Base-by-base conservation (phyloP, 371 early-diverging fungal species). In the Rhizopus arrhizus region DNA sequence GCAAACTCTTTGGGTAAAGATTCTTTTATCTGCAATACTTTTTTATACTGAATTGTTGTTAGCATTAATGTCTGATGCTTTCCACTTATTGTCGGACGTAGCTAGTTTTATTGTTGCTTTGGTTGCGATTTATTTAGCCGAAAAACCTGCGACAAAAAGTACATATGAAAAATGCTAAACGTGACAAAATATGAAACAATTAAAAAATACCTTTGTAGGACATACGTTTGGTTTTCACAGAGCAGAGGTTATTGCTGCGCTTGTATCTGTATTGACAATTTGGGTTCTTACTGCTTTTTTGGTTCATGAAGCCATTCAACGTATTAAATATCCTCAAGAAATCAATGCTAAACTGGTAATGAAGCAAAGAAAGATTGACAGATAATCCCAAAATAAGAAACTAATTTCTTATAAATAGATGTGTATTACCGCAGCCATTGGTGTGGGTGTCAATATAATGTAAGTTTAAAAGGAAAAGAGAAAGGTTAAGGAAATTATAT, bases 201-300 rank as follows among this genome's bases (percentile, higher is more conserved):
- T 51, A 35, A 13, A 9, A 52, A 15, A n/a, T 32, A 28, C 45
- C 2, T 49, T 16, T 50, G 8, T 61, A 79, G 80, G 66, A 48
- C 90, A 89, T 67, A 85, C 92, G 8, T 95, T 86, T 73, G 94
- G 95, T 36, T 95, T 88, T 64, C 86, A 93, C 54, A 85, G 95
- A 38, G 89, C 89, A 40, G 94, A 95, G 71, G 91, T 94, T 32
- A 73, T 95, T 43, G 95, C 93, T 12, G 94, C 93, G 0, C 66
- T 94, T 31, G 62, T 86, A 40, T 93, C 94, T 2, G 86, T 92
- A 13, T 72, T 91, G 40, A 78, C 92, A 29, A 94, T 95, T 51
- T 95, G 94, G 92, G 76, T 85, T 15, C 69, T 94, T 56, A 93
- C 94, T 0, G 87, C 79, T 31, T 78, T 80, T 61, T 68, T 95